A percentile compares a stretch with the other conserved stretches of the same genome.
phyloP scores from a whole-genome alignment of 306 rosid genomes.

The Malus asiatica region DNA sequence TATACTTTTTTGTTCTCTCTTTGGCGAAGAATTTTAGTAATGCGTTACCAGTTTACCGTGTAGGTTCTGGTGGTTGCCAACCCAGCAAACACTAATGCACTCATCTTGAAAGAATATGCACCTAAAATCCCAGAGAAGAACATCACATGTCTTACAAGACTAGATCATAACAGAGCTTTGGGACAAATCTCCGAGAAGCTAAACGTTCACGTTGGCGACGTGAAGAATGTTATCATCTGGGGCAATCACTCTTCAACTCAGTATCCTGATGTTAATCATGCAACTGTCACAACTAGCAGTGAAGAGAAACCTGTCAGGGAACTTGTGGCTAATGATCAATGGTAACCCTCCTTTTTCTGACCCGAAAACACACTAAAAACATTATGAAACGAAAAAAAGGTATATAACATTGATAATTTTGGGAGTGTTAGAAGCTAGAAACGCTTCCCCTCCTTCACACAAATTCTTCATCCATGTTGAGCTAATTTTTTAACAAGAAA shows the following conservation, averaged over 20 bases:
- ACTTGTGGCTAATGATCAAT: constrained; percentile 47
- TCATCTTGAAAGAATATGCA: constrained; percentile 75
- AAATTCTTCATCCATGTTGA: not conserved
- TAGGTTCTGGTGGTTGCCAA: constrained; percentile 93
- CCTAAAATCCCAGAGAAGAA: constrained; percentile 78
- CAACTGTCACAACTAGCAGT: constrained; percentile 28
- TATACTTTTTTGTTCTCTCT: not conserved
- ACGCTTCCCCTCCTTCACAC: not conserved
- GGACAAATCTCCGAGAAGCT: constrained; percentile 80
- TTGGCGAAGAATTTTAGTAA: not conserved
- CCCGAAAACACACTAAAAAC: not conserved
- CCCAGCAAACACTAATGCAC: constrained; percentile 93
- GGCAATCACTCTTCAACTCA: constrained; percentile 95
- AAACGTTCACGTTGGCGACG: constrained; percentile 60
- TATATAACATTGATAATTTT: not conserved
- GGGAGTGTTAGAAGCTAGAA: no score
- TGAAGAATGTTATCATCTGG: constrained; percentile 81
- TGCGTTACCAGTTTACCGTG: not conserved
- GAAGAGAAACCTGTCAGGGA: constrained; percentile 47
- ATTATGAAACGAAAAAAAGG: not conserved
- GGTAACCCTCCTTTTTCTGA: constrained; percentile 33
- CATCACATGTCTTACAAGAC: constrained; percentile 74
- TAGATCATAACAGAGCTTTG: constrained; percentile 91
- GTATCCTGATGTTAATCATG: constrained; percentile 89
- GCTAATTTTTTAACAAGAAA: no score